Base-by-base conservation (phyloP, 2,329 filamentous ascomycete species). In the Tolypocladium amazonense region DNA sequence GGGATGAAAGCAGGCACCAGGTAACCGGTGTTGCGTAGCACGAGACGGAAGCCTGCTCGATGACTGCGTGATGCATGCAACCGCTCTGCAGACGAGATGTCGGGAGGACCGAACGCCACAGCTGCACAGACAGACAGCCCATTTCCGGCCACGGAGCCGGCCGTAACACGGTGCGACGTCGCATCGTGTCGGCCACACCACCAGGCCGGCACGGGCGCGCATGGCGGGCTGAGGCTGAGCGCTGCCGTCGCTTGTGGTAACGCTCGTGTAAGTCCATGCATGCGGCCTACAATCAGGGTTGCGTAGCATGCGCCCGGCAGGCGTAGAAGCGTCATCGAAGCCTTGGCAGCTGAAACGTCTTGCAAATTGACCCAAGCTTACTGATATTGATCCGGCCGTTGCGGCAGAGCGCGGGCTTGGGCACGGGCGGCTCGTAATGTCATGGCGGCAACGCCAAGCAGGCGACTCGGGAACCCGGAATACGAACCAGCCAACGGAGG, bases 321-420 rank as follows among this genome's bases (percentile, higher is more conserved):
- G 27, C 47, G 58, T 12, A 41, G 23, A 33, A 33, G 27, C 27
- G 47, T 27, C 47, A 30, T 43, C 47, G 25, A 39, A 23, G 53
- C 35, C 58, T 59, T 59, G 58, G 53, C 58, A 59, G 58, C 58
- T 59, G 58, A 59, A 59, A 56, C 39, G 53, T 25, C 23, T 39
- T 53, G 53, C n/a, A 18, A 5, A 12, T 6, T 11, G 27, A 33
- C 47, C 12, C 47, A 18, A 18, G 47, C 27, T 52, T 52, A n/a
- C 27, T 18, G 47, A 20, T 18, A 27, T 5, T 25, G 27, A 18
- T 35, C 25, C 45, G 25, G 47, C 47, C 8, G 25, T 7, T 20
- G 14, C 47, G 47, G 50, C 27, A 53, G 50, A 53, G 50, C 50
- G n/a, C 18, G 2, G 27, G 50, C 27, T n/a, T 14, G 50, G 47